Evolutionary conservation across 2,329 filamentous ascomycete species (phyloP).

Genomic region (Neurospora sp.): DNA sequence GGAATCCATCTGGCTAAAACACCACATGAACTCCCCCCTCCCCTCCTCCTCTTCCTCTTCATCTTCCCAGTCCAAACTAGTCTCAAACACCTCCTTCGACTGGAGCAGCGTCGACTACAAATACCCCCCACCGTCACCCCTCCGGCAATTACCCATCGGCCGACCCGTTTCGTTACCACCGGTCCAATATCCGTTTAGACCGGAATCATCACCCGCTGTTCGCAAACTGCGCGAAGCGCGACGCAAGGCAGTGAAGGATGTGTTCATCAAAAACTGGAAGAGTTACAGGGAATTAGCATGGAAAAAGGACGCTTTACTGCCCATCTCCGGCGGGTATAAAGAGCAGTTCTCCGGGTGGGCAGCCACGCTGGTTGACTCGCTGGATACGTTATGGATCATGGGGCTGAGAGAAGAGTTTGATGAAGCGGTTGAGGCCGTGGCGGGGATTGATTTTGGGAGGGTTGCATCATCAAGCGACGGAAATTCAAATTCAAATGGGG

Average conservation of each 20-base stretch:
- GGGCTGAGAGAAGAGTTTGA: slow-evolving; percentile 42
- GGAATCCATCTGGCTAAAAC: slow-evolving; percentile 4
- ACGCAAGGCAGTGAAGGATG: background rate
- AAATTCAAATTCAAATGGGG: too few relatives aligned
- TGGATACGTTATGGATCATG: slow-evolving; percentile 51
- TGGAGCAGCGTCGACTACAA: slow-evolving; percentile 6
- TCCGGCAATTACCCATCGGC: background rate
- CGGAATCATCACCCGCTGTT: background rate
- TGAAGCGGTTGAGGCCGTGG: slow-evolving; percentile 35
- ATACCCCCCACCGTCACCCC: background rate
- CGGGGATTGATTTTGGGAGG: slow-evolving; percentile 36
- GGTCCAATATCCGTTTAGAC: slow-evolving; percentile 4
- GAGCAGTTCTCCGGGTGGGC: slow-evolving; percentile 18
- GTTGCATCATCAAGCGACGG: too few relatives aligned
- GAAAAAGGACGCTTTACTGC: slow-evolving; percentile 13
- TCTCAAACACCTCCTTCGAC: slow-evolving; percentile 9
- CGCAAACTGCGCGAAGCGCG: slow-evolving; percentile 1
- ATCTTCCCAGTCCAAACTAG: background rate
- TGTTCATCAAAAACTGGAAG: slow-evolving; percentile 8
- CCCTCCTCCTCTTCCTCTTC: background rate
- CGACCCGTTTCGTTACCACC: background rate
- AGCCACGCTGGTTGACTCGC: slow-evolving; percentile 17
- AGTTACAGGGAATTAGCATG: slow-evolving; percentile 31
- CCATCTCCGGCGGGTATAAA: slow-evolving; percentile 7
- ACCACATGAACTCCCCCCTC: slow-evolving; percentile 6